phyloP scores from a whole-genome alignment of 129 eudicot species.

The Solidago caesia region DNA sequence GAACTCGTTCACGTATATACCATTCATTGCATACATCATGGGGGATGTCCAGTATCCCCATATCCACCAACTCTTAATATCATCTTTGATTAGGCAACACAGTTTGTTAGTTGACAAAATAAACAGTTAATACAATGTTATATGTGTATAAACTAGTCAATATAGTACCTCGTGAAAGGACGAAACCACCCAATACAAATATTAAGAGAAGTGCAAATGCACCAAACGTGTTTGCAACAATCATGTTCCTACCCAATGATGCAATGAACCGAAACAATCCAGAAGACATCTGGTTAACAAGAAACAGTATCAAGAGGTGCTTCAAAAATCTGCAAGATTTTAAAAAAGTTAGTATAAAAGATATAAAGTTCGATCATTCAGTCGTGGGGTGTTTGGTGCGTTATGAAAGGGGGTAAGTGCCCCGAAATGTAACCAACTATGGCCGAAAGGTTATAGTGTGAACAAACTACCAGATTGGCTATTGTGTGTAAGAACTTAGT shows the following conservation, averaged over 20 bases:
- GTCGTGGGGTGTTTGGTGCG: no score
- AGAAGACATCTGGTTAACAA: slow-evolving; percentile 57
- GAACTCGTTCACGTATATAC: slow-evolving; percentile 52
- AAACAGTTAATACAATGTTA: neutral
- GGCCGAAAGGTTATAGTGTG: no score
- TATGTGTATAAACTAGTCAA: neutral
- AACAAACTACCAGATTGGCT: no score
- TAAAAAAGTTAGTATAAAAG: neutral
- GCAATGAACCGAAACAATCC: slow-evolving; percentile 56
- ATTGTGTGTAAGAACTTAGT: no score
- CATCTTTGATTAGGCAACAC: slow-evolving; percentile 25
- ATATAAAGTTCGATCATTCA: neutral
- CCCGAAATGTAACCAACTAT: no score
- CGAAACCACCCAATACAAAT: slow-evolving; percentile 54
- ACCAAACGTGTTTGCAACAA: slow-evolving; percentile 62
- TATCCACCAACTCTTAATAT: slow-evolving; percentile 46
- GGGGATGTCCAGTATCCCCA: slow-evolving; percentile 71
- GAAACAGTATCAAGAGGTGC: slow-evolving; percentile 43
- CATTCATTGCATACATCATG: slow-evolving; percentile 62
- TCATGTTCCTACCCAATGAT: slow-evolving; percentile 54
- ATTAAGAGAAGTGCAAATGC: slow-evolving; percentile 30
- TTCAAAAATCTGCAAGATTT: slow-evolving; percentile 56
- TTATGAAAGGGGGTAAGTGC: no score
- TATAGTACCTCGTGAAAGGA: slow-evolving; percentile 31
- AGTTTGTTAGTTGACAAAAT: neutral